Evolutionary conservation across 129 eudicot genomes (phyloP).

Genomic region (Flaveria trinervia): DNA sequence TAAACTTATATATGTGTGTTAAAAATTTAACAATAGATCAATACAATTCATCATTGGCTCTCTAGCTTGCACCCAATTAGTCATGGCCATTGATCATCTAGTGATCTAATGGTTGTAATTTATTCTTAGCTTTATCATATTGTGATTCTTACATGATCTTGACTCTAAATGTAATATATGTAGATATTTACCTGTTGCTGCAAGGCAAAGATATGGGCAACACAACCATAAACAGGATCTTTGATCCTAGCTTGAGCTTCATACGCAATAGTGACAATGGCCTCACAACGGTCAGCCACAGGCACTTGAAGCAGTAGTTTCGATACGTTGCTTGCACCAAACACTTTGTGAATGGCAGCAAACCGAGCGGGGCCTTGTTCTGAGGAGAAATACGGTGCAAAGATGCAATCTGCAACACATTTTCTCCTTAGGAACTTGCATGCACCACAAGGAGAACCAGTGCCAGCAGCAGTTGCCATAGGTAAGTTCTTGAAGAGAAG

Average conservation of each 20-base stretch:
- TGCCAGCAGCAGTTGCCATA: slow-evolving; percentile 24
- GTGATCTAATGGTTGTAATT: too few relatives aligned
- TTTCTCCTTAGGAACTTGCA: slow-evolving; percentile 95
- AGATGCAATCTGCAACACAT: slow-evolving; percentile 84
- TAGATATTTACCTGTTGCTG: slow-evolving; percentile 71
- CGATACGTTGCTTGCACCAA: slow-evolving; percentile 96
- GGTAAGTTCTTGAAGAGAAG: too few relatives aligned
- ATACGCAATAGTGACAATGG: slow-evolving; percentile 92
- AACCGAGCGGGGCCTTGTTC: slow-evolving; percentile 95
- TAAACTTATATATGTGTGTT: background rate
- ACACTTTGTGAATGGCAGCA: slow-evolving; percentile 98
- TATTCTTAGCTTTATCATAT: too few relatives aligned
- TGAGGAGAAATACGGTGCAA: slow-evolving; percentile 93
- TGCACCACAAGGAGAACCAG: slow-evolving; percentile 97
- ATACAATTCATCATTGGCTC: background rate
- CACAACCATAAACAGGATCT: slow-evolving; percentile 98
- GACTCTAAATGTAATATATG: too few relatives aligned
- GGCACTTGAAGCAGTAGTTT: slow-evolving; percentile 79
- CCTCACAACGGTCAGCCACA: slow-evolving; percentile 79
- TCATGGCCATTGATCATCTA: too few relatives aligned
- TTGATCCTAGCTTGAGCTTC: slow-evolving; percentile 97
- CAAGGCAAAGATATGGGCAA: slow-evolving; percentile 87
- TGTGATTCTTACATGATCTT: too few relatives aligned
- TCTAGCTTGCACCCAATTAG: background rate
- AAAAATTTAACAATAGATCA: background rate